A percentile compares a stretch with the other conserved stretches of the same genome.
Evolutionary conservation across 352 stramenopile species (phyloP).

Genomic region (Phytophthora hibernalis): DNA sequence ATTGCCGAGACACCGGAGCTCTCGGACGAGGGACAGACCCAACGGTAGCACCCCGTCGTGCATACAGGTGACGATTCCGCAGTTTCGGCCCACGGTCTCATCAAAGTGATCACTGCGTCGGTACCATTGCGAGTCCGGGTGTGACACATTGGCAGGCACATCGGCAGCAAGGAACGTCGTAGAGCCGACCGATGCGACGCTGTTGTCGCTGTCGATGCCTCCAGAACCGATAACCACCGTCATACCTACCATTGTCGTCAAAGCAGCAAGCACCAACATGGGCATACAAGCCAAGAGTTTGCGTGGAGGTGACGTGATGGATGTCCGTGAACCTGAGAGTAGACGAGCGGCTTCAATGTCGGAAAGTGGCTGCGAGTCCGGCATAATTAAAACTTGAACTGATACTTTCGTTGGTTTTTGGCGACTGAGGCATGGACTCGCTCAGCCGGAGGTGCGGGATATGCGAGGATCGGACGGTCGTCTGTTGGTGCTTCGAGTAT

Average conservation of each 20-base stretch:
- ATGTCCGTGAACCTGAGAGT: constrained; percentile 8
- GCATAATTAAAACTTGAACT: constrained; percentile 14
- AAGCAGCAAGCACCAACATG: constrained; percentile 19
- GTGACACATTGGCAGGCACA: constrained; percentile 13
- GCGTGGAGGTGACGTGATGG: constrained; percentile 5
- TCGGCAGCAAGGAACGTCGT: constrained; percentile 28
- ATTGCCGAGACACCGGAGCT: constrained; percentile 50
- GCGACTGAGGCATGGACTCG: constrained; percentile 8
- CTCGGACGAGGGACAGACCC: constrained; percentile 46
- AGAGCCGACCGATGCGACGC: constrained; percentile 13
- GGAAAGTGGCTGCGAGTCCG: neutral
- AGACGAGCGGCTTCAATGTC: constrained; percentile 22
- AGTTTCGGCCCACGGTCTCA: constrained; percentile 27
- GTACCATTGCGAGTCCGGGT: constrained; percentile 27
- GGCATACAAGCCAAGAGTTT: constrained; percentile 28
- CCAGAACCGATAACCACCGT: constrained; percentile 21
- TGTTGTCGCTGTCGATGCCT: constrained; percentile 20
- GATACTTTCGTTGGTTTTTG: constrained; percentile 3
- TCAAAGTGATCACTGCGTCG: constrained; percentile 39
- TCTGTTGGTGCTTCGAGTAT: constrained; percentile 6
- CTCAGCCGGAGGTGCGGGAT: constrained; percentile 11
- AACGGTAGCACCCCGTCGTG: constrained; percentile 40
- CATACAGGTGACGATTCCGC: constrained; percentile 46
- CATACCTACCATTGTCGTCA: constrained; percentile 33
- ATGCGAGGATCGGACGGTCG: constrained; percentile 19